These are phyloP conservation scores for Rosa persica DNA, from an alignment of 306 rosid species.

Conservation along the genomic window DNA sequence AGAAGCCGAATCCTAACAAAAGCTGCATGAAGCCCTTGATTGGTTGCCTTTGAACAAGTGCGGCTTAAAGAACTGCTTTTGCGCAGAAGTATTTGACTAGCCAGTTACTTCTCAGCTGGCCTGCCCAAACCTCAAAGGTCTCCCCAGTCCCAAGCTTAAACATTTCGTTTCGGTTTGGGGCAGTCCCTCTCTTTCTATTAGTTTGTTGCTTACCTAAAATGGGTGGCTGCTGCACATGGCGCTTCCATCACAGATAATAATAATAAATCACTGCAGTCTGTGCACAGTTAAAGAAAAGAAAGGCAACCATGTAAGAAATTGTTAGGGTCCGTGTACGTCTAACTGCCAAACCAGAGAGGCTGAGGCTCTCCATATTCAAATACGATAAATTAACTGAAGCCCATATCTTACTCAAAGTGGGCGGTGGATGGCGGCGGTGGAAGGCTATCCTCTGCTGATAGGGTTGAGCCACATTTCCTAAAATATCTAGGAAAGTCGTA, in stretches of 20 bases:
- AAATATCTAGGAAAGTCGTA: background rate
- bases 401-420: slow-evolving; percentile 1
- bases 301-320: background rate
- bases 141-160: background rate
- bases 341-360: background rate
- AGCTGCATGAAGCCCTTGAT: background rate
- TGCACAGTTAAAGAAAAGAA: background rate
- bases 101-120: background rate
- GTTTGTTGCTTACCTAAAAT: background rate
- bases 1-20: no score
- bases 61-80: background rate
- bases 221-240: slow-evolving; percentile 5
- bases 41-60: background rate
- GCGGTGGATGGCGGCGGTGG: background rate
- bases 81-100: slow-evolving; percentile 2
- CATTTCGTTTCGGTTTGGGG: background rate
- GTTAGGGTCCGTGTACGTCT: background rate
- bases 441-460: background rate
- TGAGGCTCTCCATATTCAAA: background rate
- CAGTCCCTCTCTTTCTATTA: background rate
- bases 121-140: background rate
- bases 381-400: background rate
- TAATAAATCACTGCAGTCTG: background rate
- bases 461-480: background rate
- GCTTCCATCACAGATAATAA: background rate